Evolutionary conservation across 2,329 filamentous ascomycete species (phyloP), one percentile per base, ranked within the genome.

Genomic region (Aureobasidium sp.): DNA sequence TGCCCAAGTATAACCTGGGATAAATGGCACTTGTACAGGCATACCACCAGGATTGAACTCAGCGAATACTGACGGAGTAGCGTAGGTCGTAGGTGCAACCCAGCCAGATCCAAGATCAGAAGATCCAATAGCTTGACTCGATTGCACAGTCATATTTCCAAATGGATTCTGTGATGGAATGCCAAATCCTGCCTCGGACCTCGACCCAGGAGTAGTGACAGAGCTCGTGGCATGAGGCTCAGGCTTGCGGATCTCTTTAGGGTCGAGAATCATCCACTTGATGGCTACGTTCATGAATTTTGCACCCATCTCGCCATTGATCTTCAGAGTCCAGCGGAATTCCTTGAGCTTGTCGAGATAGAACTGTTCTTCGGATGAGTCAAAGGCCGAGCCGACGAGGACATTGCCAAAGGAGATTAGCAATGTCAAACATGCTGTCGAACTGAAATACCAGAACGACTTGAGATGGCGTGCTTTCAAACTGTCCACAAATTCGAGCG

Each of bases 361-460:
- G 21, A 69, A 66, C 4, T 69, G 66, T 37, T 70, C 68, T 63
- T 78, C 75, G 29, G 74, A 69, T 10, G 66, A 66, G 16, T 67
- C 66, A 1, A 61, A 60, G 2, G 74, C 68, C 11, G 75, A 76
- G 7, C 68, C 69, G 66, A 71, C 73, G 0, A 78, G 66, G 2
- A 76, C 70, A 34, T 74, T 72, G 36, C 75, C 74, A 58, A 77
- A 77, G 1, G 74, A 72, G 10, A 75, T 73, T 9, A 78, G 70
- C n/a, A 78, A 68, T 1, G 73, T 72, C 55, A 77, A 73, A 63
- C 74, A 75, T 66, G 76, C 74, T 30, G 74, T 73, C 4, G 76
- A 77, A 6, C 75, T 72, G 16, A 74, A 78, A 63, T 76, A 78
- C 77, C 77, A 79, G 68, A 79, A 79, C 0, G 76, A 76, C 39